phyloP scores from a whole-genome alignment of 805 yeast genomes.

The Metschnikowia shivogae region DNA sequence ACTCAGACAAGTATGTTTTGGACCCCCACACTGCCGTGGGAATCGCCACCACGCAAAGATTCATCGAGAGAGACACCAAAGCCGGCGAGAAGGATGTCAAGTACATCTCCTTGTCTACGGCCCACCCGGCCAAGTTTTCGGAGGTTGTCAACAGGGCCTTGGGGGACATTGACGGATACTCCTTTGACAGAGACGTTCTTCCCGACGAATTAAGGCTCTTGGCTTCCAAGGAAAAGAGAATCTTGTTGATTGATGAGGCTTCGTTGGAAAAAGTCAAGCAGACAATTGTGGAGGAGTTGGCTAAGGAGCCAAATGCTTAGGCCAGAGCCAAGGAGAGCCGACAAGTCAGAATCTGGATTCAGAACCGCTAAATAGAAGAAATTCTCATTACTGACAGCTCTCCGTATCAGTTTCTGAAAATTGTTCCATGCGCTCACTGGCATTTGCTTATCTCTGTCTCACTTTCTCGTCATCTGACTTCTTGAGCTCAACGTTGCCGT shows the following conservation, averaged over 20 bases:
- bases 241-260: conserved; percentile 64
- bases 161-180: conserved; percentile 60
- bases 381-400: neutral
- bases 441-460: neutral
- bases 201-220: conserved; percentile 82
- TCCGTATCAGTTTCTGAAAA: neutral
- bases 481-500: conserved; percentile 65
- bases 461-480: conserved; percentile 12
- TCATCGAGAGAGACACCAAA: conserved; percentile 47
- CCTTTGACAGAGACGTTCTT: conserved; percentile 82
- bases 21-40: conserved; percentile 99
- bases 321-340: neutral
- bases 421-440: neutral
- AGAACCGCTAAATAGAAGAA: neutral
- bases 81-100: conserved; percentile 36
- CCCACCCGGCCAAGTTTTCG: conserved; percentile 98
- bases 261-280: conserved; percentile 71
- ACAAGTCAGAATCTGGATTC: neutral
- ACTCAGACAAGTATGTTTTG: conserved; percentile 66
- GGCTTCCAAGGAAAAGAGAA: conserved; percentile 67
- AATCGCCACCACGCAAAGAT: conserved; percentile 68
- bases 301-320: conserved; percentile 16
- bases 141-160: conserved; percentile 90
- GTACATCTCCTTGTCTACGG: conserved; percentile 84
- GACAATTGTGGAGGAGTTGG: conserved; percentile 69